Percentiles rank a stretch among this genome's conserved stretches.
These are phyloP conservation scores for Lactuca saligna DNA, from an alignment of 129 eudicot genomes.

Conservation along the genomic window DNA sequence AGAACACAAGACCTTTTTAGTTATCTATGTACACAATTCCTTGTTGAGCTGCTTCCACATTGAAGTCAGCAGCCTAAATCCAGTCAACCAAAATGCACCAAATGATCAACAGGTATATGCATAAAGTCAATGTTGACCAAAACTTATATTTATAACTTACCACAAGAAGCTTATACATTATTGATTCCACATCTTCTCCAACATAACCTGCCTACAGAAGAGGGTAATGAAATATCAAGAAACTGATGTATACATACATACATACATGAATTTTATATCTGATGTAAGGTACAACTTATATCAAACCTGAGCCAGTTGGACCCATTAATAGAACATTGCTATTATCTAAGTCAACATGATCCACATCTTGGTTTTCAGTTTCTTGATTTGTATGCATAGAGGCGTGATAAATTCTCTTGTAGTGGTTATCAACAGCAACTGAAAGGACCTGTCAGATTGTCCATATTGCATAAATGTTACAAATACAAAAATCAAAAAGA, in stretches of 20 bases:
- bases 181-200: conserved; percentile 96
- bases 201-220: conserved; percentile 84
- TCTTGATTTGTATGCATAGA: conserved; percentile 42
- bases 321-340: conserved; percentile 92
- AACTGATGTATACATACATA: neutral
- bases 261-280: conserved; percentile 4
- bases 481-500: neutral
- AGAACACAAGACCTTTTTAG: conserved; percentile 61
- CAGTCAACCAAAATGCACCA: conserved; percentile 17
- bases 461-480: conserved; percentile 22
- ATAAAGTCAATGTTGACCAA: neutral
- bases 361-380: conserved; percentile 45
- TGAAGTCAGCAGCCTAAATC: conserved; percentile 77
- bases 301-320: conserved; percentile 96
- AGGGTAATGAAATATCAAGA: neutral
- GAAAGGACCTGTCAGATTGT: conserved; percentile 66
- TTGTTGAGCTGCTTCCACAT: conserved; percentile 91
- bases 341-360: conserved; percentile 78
- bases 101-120: neutral
- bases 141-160: conserved; percentile 39
- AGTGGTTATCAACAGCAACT: conserved; percentile 93
- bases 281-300: conserved; percentile 29
- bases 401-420: conserved; percentile 71
- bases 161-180: conserved; percentile 68
- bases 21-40: conserved; percentile 95